Percentiles rank a stretch among this genome's conserved stretches.
These are phyloP conservation scores for Sphaerulina vaccinii DNA, from an alignment of 2,329 filamentous ascomycete genomes.

Conservation along the genomic window DNA sequence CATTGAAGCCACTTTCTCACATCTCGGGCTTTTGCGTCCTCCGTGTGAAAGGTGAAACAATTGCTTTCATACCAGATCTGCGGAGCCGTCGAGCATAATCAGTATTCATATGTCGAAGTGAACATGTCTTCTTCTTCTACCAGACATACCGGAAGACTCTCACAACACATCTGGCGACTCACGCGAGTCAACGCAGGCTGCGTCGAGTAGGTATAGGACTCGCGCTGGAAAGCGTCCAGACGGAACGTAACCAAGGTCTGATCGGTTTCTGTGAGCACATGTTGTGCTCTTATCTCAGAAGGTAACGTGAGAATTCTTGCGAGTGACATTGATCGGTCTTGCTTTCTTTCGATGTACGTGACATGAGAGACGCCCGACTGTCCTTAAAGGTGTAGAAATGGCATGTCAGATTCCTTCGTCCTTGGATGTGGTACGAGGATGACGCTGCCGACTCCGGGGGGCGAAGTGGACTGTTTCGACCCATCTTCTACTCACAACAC, in stretches of 20 bases:
- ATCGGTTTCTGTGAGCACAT: constrained; percentile 27
- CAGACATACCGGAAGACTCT: constrained; percentile 26
- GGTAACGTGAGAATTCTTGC: constrained; percentile 28
- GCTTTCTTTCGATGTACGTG: not conserved
- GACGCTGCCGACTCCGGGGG: no score
- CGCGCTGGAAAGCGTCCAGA: constrained; percentile 32
- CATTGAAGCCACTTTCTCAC: constrained; percentile 29
- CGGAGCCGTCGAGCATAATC: no score
- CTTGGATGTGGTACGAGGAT: not conserved
- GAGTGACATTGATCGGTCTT: constrained; percentile 10
- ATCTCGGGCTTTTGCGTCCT: constrained; percentile 31
- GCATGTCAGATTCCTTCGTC: not conserved
- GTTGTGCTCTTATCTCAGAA: constrained; percentile 29
- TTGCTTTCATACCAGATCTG: constrained; percentile 33
- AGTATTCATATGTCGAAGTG: no score
- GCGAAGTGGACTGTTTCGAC: no score
- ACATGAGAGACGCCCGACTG: not conserved
- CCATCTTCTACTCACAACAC: not conserved
- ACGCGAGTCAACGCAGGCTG: constrained; percentile 33
- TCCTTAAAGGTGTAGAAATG: not conserved
- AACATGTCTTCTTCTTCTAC: no score
- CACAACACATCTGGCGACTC: constrained; percentile 30
- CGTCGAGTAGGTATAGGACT: constrained; percentile 28
- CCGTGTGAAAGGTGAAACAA: constrained; percentile 34
- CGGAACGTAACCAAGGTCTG: constrained; percentile 31